Conservation (phyloP, 2,329 filamentous ascomycete species). For the Zalaria obscura region DNA sequence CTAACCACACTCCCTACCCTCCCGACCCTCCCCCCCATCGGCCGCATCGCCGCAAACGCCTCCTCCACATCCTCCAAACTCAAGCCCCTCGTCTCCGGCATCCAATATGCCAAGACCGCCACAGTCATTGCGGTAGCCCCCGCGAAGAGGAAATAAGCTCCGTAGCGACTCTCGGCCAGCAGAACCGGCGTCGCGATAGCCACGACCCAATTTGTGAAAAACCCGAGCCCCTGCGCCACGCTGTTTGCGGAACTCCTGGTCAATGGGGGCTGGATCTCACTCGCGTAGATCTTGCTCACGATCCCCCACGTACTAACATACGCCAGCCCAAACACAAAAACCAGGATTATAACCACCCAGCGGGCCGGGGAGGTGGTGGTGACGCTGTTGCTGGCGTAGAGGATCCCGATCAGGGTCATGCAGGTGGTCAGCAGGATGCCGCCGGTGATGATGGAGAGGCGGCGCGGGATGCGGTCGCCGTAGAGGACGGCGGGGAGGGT, state of each 20-base stretch:
- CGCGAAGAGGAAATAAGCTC: conserved; percentile 20
- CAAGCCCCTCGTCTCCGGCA: conserved; percentile 7
- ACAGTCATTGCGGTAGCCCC: conserved; percentile 11
- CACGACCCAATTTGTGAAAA: conserved; percentile 24
- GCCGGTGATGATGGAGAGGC: conserved; percentile 38
- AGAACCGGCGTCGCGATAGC: conserved; percentile 34
- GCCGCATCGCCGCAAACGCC: conserved; percentile 1
- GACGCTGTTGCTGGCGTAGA: conserved; percentile 29
- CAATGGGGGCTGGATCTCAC: conserved; percentile 42
- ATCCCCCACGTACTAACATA: conserved; percentile 39
- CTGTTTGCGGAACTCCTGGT: too few relatives aligned
- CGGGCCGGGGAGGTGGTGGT: conserved; percentile 14
- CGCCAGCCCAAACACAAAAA: conserved; percentile 33
- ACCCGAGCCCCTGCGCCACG: conserved; percentile 38
- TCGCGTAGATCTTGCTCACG: conserved; percentile 40
- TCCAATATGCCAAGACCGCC: conserved; percentile 1
- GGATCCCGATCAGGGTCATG: conserved; percentile 40
- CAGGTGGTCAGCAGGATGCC: conserved; percentile 35
- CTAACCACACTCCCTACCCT: not conserved
- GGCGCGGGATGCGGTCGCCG: conserved; percentile 41
- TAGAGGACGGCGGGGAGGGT: conserved; percentile 40
- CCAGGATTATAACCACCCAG: conserved; percentile 35
- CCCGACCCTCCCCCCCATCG: not conserved
- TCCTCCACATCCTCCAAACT: conserved; percentile 6
- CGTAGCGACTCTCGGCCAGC: conserved; percentile 24